These are phyloP conservation scores for Magnolia changhungtana DNA, from an alignment of 164 flowering plant genomes.

Conservation along the genomic window DNA sequence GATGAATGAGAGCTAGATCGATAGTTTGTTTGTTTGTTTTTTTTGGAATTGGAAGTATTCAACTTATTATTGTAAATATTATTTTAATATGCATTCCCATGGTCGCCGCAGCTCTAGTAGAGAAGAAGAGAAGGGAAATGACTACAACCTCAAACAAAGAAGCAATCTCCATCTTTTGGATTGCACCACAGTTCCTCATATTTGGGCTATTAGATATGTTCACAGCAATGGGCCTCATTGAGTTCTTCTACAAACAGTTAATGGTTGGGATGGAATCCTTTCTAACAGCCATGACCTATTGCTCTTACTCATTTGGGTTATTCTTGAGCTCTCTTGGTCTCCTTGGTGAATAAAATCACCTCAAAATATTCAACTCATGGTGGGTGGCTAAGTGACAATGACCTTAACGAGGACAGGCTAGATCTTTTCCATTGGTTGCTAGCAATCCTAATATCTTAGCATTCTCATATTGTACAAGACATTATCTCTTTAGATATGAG, in stretches of 20 bases:
- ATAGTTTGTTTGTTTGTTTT: too few species aligned
- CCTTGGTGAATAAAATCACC: too few species aligned
- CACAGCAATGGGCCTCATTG: slow-evolving; percentile 48
- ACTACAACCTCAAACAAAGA: slow-evolving; percentile 21
- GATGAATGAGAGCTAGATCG: too few species aligned
- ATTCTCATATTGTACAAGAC: slow-evolving; percentile 46
- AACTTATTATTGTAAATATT: too few species aligned
- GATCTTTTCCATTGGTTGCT: slow-evolving; percentile 67
- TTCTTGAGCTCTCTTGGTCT: too few species aligned
- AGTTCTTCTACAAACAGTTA: too few species aligned
- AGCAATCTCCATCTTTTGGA: slow-evolving; percentile 51
- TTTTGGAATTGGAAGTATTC: too few species aligned
- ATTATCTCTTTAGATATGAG: slow-evolving; percentile 52
- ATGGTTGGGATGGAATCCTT: too few species aligned
- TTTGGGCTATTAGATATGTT: slow-evolving; percentile 70
- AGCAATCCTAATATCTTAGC: slow-evolving; percentile 36
- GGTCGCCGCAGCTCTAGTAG: slow-evolving; percentile 68
- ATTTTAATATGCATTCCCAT: slow-evolving; percentile 36
- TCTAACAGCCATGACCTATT: too few species aligned
- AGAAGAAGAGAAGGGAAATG: slow-evolving; percentile 44
- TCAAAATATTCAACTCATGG: not conserved
- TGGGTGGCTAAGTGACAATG: slow-evolving; percentile 59
- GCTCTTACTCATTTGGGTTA: too few species aligned
- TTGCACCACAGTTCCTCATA: slow-evolving; percentile 55
- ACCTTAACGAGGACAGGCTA: slow-evolving; percentile 54